Conservation (phyloP, 2,329 filamentous ascomycete genomes). For the Apiospora sp. region DNA sequence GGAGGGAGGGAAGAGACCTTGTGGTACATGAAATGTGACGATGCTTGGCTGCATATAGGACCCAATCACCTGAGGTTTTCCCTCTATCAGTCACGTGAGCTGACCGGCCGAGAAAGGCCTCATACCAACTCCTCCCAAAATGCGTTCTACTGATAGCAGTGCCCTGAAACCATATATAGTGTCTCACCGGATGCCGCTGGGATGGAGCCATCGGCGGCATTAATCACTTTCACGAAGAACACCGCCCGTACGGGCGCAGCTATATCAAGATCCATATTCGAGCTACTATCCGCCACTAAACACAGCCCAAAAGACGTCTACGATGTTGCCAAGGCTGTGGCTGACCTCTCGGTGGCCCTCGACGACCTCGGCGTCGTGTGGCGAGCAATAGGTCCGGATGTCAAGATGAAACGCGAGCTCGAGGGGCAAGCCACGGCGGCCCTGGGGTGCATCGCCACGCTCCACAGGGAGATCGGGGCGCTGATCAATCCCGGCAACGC, state of each 20-base stretch:
- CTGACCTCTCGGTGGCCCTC: neutral
- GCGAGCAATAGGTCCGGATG: neutral
- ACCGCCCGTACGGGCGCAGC: neutral
- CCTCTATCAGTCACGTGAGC: neutral
- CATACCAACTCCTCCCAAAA: neutral
- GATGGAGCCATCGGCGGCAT: neutral
- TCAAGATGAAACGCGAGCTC: neutral
- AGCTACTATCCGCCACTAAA: neutral
- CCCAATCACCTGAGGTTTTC: neutral
- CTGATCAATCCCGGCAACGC: neutral
- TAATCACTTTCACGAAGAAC: too few species aligned
- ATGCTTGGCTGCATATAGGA: conserved; percentile 4
- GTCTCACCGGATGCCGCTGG: neutral
- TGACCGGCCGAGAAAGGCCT: neutral
- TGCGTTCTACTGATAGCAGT: neutral
- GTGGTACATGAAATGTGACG: neutral
- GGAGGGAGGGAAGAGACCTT: too few species aligned
- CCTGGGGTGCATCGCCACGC: neutral
- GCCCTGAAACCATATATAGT: too few species aligned
- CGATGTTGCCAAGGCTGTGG: neutral
- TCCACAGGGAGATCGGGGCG: neutral
- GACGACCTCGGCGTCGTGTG: neutral
- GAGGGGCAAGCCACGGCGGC: neutral
- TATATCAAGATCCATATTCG: neutral
- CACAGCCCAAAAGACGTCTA: neutral